These are phyloP conservation scores for Aspergillus uvarum DNA, from an alignment of 2,329 filamentous ascomycete genomes.

Conservation along the genomic window DNA sequence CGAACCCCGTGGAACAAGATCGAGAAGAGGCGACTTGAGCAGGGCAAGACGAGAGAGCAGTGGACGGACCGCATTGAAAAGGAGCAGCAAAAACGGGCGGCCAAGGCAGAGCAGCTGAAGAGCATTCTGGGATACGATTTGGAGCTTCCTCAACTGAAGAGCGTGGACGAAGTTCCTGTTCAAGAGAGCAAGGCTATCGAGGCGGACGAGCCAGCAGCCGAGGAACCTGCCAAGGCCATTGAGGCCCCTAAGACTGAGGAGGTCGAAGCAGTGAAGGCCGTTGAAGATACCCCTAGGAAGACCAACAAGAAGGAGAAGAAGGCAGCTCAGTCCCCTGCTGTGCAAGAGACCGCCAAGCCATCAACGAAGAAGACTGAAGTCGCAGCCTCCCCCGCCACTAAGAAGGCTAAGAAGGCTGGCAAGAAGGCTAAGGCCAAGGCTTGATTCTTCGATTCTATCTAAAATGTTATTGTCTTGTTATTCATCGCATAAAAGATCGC, in stretches of 20 bases:
- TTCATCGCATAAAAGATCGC: slow-evolving; percentile 12
- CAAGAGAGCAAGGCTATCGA: slow-evolving; percentile 39
- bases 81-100: slow-evolving; percentile 68
- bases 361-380: slow-evolving; percentile 12
- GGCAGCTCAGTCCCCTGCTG: slow-evolving; percentile 22
- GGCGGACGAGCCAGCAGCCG: slow-evolving; percentile 25
- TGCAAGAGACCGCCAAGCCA: slow-evolving; percentile 24
- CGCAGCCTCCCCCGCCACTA: slow-evolving; percentile 8
- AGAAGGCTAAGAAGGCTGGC: slow-evolving; percentile 18
- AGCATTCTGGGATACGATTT: slow-evolving; percentile 78
- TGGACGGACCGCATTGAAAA: slow-evolving; percentile 75
- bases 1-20: slow-evolving; percentile 84
- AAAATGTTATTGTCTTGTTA: slow-evolving; percentile 7
- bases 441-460: slow-evolving; percentile 7
- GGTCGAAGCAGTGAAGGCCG: slow-evolving; percentile 20
- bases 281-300: slow-evolving; percentile 33
- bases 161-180: slow-evolving; percentile 54
- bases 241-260: slow-evolving; percentile 30
- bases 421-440: slow-evolving; percentile 32
- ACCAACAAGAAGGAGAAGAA: slow-evolving; percentile 36
- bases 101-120: slow-evolving; percentile 73
- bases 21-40: slow-evolving; percentile 70
- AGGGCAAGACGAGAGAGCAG: slow-evolving; percentile 68
- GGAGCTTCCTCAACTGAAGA: slow-evolving; percentile 70
- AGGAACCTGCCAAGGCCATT: slow-evolving; percentile 27